Evolutionary conservation across 2,329 filamentous ascomycete species (phyloP).

Genomic region (Aspergillus costaricaensis): DNA sequence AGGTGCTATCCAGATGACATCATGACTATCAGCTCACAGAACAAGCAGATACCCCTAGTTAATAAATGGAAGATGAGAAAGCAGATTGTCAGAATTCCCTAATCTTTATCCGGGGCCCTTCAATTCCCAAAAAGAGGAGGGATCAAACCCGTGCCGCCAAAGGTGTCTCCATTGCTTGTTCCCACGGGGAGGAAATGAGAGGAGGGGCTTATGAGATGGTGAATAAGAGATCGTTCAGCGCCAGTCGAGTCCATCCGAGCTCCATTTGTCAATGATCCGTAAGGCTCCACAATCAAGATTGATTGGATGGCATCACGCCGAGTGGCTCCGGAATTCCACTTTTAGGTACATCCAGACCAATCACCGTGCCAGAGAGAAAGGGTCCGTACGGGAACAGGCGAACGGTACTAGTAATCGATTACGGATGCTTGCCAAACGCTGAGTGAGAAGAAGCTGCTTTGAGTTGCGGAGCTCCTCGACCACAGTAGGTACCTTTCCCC

Average conservation of each 20-base stretch:
- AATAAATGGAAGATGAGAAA: background rate
- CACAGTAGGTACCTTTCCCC: too few species aligned
- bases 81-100: background rate
- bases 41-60: background rate
- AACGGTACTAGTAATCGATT: slow-evolving; percentile 2
- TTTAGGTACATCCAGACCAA: background rate
- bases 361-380: background rate
- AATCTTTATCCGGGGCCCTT: background rate
- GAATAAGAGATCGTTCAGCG: slow-evolving; percentile 15
- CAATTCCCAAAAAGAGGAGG: background rate
- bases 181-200: background rate
- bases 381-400: background rate
- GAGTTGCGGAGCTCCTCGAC: background rate
- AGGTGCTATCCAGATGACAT: slow-evolving; percentile 9
- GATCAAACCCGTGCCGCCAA: background rate
- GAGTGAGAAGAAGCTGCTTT: background rate
- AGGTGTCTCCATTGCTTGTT: background rate
- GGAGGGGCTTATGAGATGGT: background rate
- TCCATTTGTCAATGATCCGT: slow-evolving; percentile 40
- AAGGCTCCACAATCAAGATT: slow-evolving; percentile 21
- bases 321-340: background rate
- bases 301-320: slow-evolving; percentile 2
- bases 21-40: slow-evolving; percentile 6
- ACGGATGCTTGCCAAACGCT: slow-evolving; percentile 11
- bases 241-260: background rate